A percentile compares a stretch with the other conserved stretches of the same genome.
Evolutionary conservation across 1,139 yeast species (phyloP).

Genomic region (Geotrichum restrictum): DNA sequence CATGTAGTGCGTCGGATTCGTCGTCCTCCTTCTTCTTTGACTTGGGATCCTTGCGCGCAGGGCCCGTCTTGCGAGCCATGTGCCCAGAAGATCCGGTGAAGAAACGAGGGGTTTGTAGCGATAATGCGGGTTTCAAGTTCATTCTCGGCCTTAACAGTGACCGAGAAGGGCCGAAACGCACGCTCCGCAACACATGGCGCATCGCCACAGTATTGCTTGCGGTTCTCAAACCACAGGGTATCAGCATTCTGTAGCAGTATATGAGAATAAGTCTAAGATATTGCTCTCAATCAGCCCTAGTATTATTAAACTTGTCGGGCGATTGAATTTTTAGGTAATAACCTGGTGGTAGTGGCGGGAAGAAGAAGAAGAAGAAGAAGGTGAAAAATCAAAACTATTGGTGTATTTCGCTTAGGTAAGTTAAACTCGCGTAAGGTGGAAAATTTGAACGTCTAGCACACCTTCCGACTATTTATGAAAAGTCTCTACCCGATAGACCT

Average conservation of each 20-base stretch:
- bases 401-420: background rate
- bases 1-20: background rate
- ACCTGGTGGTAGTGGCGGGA: slow-evolving; percentile 9
- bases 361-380: background rate
- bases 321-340: background rate
- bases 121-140: background rate
- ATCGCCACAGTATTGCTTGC: background rate
- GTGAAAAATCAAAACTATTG: slow-evolving; percentile 2
- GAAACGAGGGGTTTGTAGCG: background rate
- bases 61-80: slow-evolving; percentile 2
- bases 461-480: no score
- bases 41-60: background rate
- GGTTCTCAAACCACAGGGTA: background rate
- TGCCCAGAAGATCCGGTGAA: slow-evolving; percentile 3
- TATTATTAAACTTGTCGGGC: background rate
- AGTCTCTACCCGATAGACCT: no score
- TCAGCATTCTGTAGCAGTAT: background rate
- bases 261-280: background rate
- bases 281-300: slow-evolving; percentile 5
- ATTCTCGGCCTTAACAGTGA: background rate
- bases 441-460: no score
- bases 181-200: slow-evolving; percentile 1
- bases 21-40: background rate
- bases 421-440: no score
- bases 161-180: background rate